These are phyloP conservation scores for Colletotrichum theobromicola DNA, from an alignment of 2,329 filamentous ascomycete species.

Conservation along the genomic window DNA sequence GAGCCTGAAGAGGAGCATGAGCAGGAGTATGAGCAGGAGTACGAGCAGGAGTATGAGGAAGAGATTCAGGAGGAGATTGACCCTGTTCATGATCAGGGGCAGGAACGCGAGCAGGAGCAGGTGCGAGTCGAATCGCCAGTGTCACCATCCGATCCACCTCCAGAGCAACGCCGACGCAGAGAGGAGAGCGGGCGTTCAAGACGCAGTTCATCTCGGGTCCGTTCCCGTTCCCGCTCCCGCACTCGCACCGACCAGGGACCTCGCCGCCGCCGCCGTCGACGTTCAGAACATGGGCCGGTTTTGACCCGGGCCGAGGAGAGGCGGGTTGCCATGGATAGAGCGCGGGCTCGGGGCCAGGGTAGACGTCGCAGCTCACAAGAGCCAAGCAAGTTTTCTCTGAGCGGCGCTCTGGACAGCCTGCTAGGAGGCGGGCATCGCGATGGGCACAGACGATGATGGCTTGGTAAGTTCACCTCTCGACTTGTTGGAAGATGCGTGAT, in stretches of 20 bases:
- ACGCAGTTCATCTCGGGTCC: background rate
- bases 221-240: background rate
- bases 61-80: no score
- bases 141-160: background rate
- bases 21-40: background rate
- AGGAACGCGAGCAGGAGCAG: background rate
- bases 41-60: background rate
- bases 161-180: background rate
- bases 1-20: background rate
- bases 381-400: background rate
- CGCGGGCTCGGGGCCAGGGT: background rate
- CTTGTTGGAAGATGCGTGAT: background rate
- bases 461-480: background rate
- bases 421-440: accelerated
- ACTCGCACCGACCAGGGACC: background rate
- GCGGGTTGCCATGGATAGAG: background rate
- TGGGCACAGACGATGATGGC: background rate
- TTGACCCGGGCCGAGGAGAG: background rate
- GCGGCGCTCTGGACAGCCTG: background rate
- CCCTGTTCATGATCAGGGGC: background rate
- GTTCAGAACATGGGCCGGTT: background rate
- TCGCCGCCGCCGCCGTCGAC: background rate
- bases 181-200: background rate
- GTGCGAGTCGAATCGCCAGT: background rate
- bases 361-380: background rate